These are phyloP conservation scores for Penicillium nordicum DNA, from an alignment of 2,329 filamentous ascomycete genomes.

Conservation along the genomic window DNA sequence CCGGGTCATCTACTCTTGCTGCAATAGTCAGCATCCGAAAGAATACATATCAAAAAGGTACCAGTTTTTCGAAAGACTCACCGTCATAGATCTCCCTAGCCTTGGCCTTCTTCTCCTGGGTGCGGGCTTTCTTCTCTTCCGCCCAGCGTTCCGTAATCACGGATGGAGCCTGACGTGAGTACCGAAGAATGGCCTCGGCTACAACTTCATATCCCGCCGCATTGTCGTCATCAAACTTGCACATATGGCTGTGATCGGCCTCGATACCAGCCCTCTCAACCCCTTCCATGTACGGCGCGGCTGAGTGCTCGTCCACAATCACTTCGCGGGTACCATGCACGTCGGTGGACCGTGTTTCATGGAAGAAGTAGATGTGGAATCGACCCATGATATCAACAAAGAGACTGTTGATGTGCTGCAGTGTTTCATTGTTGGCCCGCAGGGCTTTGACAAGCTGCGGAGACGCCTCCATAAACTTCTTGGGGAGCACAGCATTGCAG, in stretches of 20 bases:
- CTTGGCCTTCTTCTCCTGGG: conserved; percentile 36
- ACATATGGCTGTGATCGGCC: conserved; percentile 68
- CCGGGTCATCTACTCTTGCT: conserved; percentile 18
- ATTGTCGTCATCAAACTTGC: conserved; percentile 63
- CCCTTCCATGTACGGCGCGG: conserved; percentile 65
- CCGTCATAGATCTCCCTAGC: conserved; percentile 38
- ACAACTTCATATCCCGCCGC: conserved; percentile 63
- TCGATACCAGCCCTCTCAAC: conserved; percentile 73
- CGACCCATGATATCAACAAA: conserved; percentile 69
- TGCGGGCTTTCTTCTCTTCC: conserved; percentile 50
- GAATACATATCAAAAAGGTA: neutral
- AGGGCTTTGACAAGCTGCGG: conserved; percentile 66
- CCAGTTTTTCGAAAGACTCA: conserved; percentile 14
- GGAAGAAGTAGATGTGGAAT: conserved; percentile 72
- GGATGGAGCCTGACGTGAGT: conserved; percentile 51
- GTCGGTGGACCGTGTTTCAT: conserved; percentile 70
- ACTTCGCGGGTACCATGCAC: conserved; percentile 60
- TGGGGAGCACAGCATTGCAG: conserved; percentile 62
- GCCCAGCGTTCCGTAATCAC: conserved; percentile 58
- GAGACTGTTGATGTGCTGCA: conserved; percentile 69
- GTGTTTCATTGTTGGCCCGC: conserved; percentile 69
- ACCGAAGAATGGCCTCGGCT: conserved; percentile 47
- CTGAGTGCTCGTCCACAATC: conserved; percentile 68
- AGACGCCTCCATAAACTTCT: conserved; percentile 64
- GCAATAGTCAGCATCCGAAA: conserved; percentile 6